These are phyloP conservation scores for Pestalotiopsis sp. DNA, from an alignment of 2,329 filamentous ascomycete species.

Conservation along the genomic window DNA sequence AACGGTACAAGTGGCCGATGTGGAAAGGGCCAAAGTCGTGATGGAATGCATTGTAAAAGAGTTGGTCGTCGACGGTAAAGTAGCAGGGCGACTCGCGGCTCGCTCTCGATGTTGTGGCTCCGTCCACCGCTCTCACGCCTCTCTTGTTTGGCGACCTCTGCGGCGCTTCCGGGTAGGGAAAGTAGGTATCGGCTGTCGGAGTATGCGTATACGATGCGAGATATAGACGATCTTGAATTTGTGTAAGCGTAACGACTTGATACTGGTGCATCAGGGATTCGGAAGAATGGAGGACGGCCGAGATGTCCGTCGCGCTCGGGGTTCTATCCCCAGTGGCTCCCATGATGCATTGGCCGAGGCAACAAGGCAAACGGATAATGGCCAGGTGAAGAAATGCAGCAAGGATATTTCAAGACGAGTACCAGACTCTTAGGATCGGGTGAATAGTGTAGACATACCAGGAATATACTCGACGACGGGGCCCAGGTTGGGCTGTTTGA, in stretches of 20 bases:
- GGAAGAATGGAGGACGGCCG: background rate
- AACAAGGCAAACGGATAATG: background rate
- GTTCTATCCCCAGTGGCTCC: background rate
- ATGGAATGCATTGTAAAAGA: constrained; percentile 98
- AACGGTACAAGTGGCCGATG: constrained; percentile 95
- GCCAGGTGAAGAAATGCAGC: background rate
- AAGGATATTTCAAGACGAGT: background rate
- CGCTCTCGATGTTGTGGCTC: constrained; percentile 45
- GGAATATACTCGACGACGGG: constrained; percentile 97
- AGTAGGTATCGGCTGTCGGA: constrained; percentile 79
- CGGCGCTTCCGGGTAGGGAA: constrained; percentile 72
- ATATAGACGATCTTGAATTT: constrained; percentile 81
- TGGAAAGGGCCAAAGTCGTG: constrained; percentile 97
- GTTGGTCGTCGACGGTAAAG: constrained; percentile 89
- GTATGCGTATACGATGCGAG: constrained; percentile 87
- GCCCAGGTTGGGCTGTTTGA: constrained; percentile 65
- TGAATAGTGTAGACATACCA: constrained; percentile 57
- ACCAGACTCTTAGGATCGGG: background rate
- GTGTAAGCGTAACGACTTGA: constrained; percentile 38
- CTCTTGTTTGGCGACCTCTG: constrained; percentile 73
- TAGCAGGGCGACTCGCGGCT: constrained; percentile 74
- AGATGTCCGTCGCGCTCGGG: background rate
- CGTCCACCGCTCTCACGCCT: constrained; percentile 66
- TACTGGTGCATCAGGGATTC: constrained; percentile 21
- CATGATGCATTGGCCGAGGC: background rate